Conservation (phyloP, 2,329 filamentous ascomycete genomes). For the Pseudogymnoascus sp. region DNA sequence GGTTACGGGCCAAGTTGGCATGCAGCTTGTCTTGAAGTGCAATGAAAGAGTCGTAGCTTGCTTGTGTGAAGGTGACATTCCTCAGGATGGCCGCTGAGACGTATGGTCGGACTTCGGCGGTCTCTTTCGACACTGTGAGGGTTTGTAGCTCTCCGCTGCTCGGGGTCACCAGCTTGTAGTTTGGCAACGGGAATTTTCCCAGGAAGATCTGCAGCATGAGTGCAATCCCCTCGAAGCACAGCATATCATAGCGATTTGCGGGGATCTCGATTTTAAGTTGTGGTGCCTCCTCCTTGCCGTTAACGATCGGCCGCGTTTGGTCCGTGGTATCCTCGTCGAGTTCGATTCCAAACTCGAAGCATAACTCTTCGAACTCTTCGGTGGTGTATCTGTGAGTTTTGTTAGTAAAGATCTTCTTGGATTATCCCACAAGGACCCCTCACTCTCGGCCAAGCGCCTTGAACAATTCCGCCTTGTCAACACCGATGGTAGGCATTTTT, state of each 20-base stretch:
- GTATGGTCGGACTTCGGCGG: constrained; percentile 72
- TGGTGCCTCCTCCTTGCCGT: constrained; percentile 76
- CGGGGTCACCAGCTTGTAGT: constrained; percentile 69
- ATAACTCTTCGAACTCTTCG: constrained; percentile 91
- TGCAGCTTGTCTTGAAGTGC: constrained; percentile 95
- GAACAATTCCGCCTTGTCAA: constrained; percentile 94
- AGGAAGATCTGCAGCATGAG: constrained; percentile 95
- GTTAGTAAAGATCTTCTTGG: constrained; percentile 22
- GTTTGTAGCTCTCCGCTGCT: constrained; percentile 66
- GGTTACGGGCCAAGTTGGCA: constrained; percentile 85
- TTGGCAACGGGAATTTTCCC: constrained; percentile 65
- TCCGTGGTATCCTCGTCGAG: constrained; percentile 71
- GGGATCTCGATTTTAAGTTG: constrained; percentile 98
- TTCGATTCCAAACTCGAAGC: constrained; percentile 95
- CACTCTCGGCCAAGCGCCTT: constrained; percentile 85
- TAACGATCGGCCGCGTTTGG: constrained; percentile 58
- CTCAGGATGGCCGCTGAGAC: constrained; percentile 85
- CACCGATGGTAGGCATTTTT: constrained; percentile 90
- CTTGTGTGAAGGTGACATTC: constrained; percentile 84
- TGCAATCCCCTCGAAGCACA: constrained; percentile 94
- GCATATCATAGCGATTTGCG: constrained; percentile 88
- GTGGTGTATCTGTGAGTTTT: constrained; percentile 63
- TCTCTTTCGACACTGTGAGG: constrained; percentile 71
- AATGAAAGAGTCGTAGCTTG: constrained; percentile 95
- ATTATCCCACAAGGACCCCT: constrained; percentile 34